These are phyloP conservation scores for Paraphoma sp. DNA, from an alignment of 2,329 filamentous ascomycete genomes.

Conservation along the genomic window DNA sequence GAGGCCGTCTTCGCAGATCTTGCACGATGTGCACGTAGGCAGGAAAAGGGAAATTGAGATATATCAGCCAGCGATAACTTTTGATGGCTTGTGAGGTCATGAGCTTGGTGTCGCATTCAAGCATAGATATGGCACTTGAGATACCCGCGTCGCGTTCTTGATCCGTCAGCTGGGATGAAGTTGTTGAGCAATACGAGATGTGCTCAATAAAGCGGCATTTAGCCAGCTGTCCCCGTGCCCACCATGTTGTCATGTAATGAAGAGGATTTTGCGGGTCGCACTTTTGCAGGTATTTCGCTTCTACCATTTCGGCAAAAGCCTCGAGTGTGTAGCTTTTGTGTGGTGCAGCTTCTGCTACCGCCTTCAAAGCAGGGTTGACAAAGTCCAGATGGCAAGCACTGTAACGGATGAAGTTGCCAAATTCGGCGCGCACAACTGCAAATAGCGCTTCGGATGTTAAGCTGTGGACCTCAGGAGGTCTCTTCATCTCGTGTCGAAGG, in stretches of 20 bases:
- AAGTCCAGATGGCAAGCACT: constrained; percentile 56
- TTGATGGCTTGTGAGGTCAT: constrained; percentile 51
- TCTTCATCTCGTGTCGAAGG: constrained; percentile 50
- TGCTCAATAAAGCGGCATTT: constrained; percentile 60
- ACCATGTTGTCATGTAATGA: constrained; percentile 58
- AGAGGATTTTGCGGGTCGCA: constrained; percentile 32
- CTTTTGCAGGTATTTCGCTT: constrained; percentile 47
- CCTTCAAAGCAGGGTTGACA: constrained; percentile 50
- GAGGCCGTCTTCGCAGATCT: constrained; percentile 50
- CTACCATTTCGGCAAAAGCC: constrained; percentile 48
- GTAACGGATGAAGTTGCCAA: constrained; percentile 51
- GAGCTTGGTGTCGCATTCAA: constrained; percentile 57
- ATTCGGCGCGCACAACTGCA: constrained; percentile 56
- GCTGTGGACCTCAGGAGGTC: constrained; percentile 46
- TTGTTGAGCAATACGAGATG: constrained; percentile 40
- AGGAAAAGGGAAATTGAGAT: constrained; percentile 57
- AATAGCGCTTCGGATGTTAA: constrained; percentile 63
- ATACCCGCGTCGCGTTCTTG: constrained; percentile 35
- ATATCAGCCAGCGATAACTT: constrained; percentile 52
- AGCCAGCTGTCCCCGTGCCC: constrained; percentile 53
- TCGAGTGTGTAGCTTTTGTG: constrained; percentile 32
- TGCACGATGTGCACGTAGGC: constrained; percentile 57
- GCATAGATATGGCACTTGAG: constrained; percentile 47
- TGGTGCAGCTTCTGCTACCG: constrained; percentile 37
- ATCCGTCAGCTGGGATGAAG: constrained; percentile 20